These are phyloP conservation scores for Colletotrichum karsti DNA, from an alignment of 2,329 filamentous ascomycete genomes.

Conservation along the genomic window DNA sequence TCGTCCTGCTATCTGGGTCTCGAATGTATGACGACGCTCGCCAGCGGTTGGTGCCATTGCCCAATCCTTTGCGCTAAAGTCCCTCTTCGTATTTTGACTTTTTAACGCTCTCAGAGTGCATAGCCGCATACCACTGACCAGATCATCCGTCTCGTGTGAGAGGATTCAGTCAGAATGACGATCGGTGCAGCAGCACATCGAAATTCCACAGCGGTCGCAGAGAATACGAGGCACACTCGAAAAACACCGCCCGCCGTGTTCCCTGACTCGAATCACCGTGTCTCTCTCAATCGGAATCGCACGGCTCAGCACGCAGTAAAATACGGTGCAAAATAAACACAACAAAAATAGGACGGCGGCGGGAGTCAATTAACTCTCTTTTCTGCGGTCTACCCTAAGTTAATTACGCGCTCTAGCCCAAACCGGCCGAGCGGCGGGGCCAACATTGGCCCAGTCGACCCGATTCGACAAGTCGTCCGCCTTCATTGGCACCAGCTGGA, in stretches of 20 bases:
- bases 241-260: not conserved
- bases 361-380: conserved; percentile 26
- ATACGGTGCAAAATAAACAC: too few relatives aligned
- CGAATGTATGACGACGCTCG: conserved; percentile 2
- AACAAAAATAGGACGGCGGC: conserved; percentile 18
- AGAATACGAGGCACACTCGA: not conserved
- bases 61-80: not conserved
- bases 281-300: too few relatives aligned
- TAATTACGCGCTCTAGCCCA: conserved; percentile 2
- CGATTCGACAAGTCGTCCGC: conserved; percentile 1
- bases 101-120: too few relatives aligned
- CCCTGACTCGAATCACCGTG: not conserved
- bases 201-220: not conserved
- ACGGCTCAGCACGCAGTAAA: too few relatives aligned
- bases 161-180: not conserved
- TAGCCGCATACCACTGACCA: too few relatives aligned
- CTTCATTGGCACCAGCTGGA: not conserved
- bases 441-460: not conserved
- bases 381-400: conserved; percentile 8
- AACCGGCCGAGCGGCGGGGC: not conserved
- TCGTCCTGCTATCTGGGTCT: not conserved
- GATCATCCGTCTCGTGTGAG: not conserved
- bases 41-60: not conserved
- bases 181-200: not conserved
- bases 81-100: not conserved